These are phyloP conservation scores for Flaveria robusta DNA, from an alignment of 129 eudicot species.

Conservation along the genomic window DNA sequence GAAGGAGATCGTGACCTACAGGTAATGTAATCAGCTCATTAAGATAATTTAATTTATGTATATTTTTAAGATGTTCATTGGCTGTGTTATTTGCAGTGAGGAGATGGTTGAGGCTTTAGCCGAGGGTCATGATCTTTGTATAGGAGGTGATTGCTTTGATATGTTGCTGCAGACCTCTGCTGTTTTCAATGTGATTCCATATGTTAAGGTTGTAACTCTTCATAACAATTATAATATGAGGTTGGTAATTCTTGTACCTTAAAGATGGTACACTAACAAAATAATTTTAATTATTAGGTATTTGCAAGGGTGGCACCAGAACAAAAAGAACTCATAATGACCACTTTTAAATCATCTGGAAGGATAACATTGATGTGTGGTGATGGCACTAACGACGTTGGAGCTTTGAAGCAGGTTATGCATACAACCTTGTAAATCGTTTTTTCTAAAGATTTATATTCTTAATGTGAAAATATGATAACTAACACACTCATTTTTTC, in stretches of 20 bases:
- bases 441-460: background rate
- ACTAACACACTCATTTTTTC: slow-evolving; percentile 24
- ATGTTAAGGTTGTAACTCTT: slow-evolving; percentile 60
- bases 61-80: background rate
- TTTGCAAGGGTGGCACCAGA: slow-evolving; percentile 99
- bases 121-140: slow-evolving; percentile 74
- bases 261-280: slow-evolving; percentile 17
- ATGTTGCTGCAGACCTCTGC: slow-evolving; percentile 86
- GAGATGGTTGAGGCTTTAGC: slow-evolving; percentile 74
- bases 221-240: background rate
- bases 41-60: background rate
- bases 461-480: background rate
- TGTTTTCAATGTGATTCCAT: slow-evolving; percentile 78
- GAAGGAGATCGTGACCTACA: slow-evolving; percentile 51
- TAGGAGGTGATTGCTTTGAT: slow-evolving; percentile 89
- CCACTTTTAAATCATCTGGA: slow-evolving; percentile 80
- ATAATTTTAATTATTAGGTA: slow-evolving; percentile 48
- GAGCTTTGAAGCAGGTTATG: slow-evolving; percentile 91
- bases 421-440: background rate
- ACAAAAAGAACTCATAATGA: slow-evolving; percentile 90
- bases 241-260: background rate
- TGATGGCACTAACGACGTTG: slow-evolving; percentile 95
- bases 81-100: slow-evolving; percentile 43
- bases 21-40: slow-evolving; percentile 43
- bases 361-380: slow-evolving; percentile 96